Evolutionary conservation across 768 basidiomycete species (phyloP), one percentile per base, ranked within the genome.

Genomic region (Lactifluus subvellereus): DNA sequence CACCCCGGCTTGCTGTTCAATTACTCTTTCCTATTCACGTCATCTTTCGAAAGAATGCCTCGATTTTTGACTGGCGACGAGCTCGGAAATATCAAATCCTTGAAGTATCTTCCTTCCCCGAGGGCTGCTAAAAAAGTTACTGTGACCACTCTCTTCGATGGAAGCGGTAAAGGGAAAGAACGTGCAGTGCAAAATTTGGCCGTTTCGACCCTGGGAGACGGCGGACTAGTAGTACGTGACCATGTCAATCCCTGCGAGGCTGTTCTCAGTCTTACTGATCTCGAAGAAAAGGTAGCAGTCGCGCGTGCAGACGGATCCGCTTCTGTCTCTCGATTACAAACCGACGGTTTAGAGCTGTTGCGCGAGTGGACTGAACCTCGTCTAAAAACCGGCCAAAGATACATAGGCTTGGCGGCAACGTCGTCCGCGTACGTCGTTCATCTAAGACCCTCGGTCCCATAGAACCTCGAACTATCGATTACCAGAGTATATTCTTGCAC

Each of bases 51-150:
- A 48, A 67, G 62, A 56, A 90, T 89, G 87, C 75, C 83, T 71
- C 82, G 80, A 61, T 91, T 91, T 74, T 74, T 90, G 55, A 73
- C 84, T 50, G 91, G 89, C 66, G 91, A 93, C 74, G 87, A 90
- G 66, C 83, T 89, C 37, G 91, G 91, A 20, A 83, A 81, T 60
- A 80, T 92, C 61, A 91, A 91, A 74, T 73, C 82, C 8, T 69
- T 89, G 60, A 74, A 68, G 10, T 87, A 81, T 68, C 57, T 71
- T 4, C 67, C 74, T 18, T 69, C 72, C 11, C 50, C 66, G 11
- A 64, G 72, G 16, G 56, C 67, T 8, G 71, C n/a, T n/a, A n/a
- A n/a, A 59, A 80, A 77, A 57, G 69, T 72, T 2, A 63, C 70
- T 22, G 53, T 77, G 6, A 76, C 72, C 37, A 77, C 71, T 20